Base-by-base conservation (phyloP, 495 filamentous ascomycete genomes). In the Evansstolkia leycettana region DNA sequence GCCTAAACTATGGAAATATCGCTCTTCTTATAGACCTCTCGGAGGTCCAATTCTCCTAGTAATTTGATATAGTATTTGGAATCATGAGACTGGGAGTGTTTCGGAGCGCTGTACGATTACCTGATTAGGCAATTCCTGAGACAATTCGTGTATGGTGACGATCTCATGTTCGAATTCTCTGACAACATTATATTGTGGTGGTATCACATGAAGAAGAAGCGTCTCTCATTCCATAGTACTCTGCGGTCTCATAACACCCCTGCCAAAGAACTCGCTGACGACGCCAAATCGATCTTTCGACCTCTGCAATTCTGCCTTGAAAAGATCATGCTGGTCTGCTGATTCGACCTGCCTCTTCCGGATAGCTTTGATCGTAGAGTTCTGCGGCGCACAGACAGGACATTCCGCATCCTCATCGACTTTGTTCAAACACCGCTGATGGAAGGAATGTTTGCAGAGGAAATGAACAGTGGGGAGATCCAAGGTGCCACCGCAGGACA, bases 361-460 rank as follows among this genome's bases (percentile, higher is more conserved):
- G 46, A 96, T 80, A 33, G 88, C 84, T 36, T 78, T 66, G 38
- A 96, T 86, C 2, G 84, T 93, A 14, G 80, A 73, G 58, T 95
- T 94, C 17, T 81, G 73, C 28, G 73, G 66, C 17, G 80, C 79
- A 47, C 92, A 96, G 10, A 79, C 62, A 11, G 89, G 83, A 54
- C 90, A 98, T 56, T 93, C 87, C 0, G 74, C 70, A 17, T 76
- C 73, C 13, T 78, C 76, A 29, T 74, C 79, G 27, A 68, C 66
- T 16, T 64, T 67, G 38, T 79, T 75, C 33, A 92, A 65, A 58
- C 85, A 94, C 17, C 82, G 69, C 57, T 92, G 81, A 52, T 98
- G 90, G 67, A 93, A 98, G 29, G 78, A 85, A 52, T 98, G 90
- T 52, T 86, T 90, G 68, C 90, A 98, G 45, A 96, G 58, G 55